phyloP scores from a whole-genome alignment of 2,329 filamentous ascomycete genomes.

The Cladophialophora exuberans region DNA sequence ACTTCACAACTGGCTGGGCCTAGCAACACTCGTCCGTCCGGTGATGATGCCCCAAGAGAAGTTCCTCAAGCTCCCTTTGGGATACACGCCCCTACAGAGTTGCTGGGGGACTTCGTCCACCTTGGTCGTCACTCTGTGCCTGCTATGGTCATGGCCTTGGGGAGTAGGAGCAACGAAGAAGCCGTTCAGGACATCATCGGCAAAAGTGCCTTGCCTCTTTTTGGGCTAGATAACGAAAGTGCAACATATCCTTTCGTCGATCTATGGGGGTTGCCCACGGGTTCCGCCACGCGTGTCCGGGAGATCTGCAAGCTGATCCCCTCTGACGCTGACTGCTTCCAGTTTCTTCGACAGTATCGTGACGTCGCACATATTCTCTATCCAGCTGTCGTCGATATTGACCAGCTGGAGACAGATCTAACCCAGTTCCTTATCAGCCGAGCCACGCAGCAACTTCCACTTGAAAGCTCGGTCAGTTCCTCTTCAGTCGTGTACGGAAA shows the following conservation, averaged over 20 bases:
- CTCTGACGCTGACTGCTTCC: slow-evolving; percentile 59
- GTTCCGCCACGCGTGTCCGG: slow-evolving; percentile 57
- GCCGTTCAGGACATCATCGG: slow-evolving; percentile 58
- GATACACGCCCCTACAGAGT: slow-evolving; percentile 3
- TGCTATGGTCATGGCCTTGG: slow-evolving; percentile 59
- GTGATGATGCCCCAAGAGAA: slow-evolving; percentile 23
- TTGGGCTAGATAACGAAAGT: slow-evolving; percentile 65
- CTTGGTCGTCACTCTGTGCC: slow-evolving; percentile 64
- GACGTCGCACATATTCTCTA: slow-evolving; percentile 63
- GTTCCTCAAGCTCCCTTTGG: slow-evolving; percentile 42
- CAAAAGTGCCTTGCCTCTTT: slow-evolving; percentile 62
- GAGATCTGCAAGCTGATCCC: slow-evolving; percentile 63
- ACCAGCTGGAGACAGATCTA: slow-evolving; percentile 57
- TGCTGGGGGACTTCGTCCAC: slow-evolving; percentile 58
- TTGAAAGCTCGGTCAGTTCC: slow-evolving; percentile 52
- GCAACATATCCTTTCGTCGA: slow-evolving; percentile 68
- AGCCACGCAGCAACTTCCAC: slow-evolving; percentile 25
- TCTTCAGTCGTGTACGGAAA: slow-evolving; percentile 55
- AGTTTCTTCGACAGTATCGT: slow-evolving; percentile 49
- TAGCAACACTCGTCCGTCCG: neutral
- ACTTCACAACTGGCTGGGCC: neutral
- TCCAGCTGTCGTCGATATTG: slow-evolving; percentile 61
- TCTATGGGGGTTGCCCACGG: slow-evolving; percentile 61
- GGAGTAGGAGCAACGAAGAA: slow-evolving; percentile 51
- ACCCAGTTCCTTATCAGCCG: slow-evolving; percentile 57